Evolutionary conservation across 306 rosid species (phyloP), one percentile per base, ranked within the genome.

Genomic region (Abrus precatorius): DNA sequence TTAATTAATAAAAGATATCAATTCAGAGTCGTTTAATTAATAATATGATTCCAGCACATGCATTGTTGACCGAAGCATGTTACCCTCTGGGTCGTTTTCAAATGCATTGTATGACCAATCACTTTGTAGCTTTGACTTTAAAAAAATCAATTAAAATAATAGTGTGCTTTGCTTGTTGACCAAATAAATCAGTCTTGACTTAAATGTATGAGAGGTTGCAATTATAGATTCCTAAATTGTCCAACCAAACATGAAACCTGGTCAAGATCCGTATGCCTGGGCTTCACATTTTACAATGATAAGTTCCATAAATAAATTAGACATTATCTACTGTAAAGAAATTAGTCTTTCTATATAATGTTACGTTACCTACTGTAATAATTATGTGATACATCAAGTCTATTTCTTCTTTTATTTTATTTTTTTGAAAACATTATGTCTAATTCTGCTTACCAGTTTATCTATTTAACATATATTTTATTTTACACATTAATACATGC

Each of bases 61-160:
- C 83, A 80, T 34, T 85, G 94, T 90, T 87, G 93, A 85, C 90
- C 75, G 77, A 80, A 72, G 88, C 98, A 91, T 90, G 97, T 93
- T 88, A 93, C 91, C 82, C 78, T 83, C 79, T 81, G 27, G 40
- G 34, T 38, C 78, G 47, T 56, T 70, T 48, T 60, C 81, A 77
- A 81, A 86, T 80, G 84, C 87, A 74, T 74, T 64, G 81, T 85
- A 84, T 78, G 87, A 84, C 86, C 88, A 87, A 80, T 82, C 86
- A 81, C 82, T 84, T 83, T 81, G 80, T 4, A 7, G 74, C 68
- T 77, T 86, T 89, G 92, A 85, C 97, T 90, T 61, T 57, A 77
- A 48, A 71, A 56, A 74, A 28, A 30, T 73, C 69, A 52, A 80
- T 64, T 63, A 52, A 64, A 76, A 74, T 64, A 69, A 77, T 65